Conservation (phyloP, 768 basidiomycete genomes). For the Russula sp. region DNA sequence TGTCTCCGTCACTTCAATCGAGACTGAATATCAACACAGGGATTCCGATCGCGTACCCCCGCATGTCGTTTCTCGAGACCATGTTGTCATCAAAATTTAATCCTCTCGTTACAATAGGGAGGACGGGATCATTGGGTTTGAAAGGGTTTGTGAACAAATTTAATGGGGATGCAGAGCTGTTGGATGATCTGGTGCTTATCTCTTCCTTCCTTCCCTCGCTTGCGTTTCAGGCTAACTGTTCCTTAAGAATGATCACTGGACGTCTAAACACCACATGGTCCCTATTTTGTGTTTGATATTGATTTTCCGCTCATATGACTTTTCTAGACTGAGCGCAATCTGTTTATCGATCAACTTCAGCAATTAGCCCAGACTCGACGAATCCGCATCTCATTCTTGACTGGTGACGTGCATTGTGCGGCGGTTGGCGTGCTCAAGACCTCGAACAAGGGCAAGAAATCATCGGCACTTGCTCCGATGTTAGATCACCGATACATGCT, state of each 20-base stretch:
- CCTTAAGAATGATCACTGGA: constrained; percentile 85
- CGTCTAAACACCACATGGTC: constrained; percentile 72
- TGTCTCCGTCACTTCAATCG: background rate
- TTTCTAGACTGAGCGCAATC: constrained; percentile 80
- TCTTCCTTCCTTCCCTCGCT: constrained; percentile 17
- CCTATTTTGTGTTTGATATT: background rate
- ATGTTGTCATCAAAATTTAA: constrained; percentile 78
- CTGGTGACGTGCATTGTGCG: constrained; percentile 91
- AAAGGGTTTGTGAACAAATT: constrained; percentile 84
- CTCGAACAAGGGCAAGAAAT: constrained; percentile 42
- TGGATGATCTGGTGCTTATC: constrained; percentile 72
- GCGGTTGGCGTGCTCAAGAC: constrained; percentile 77
- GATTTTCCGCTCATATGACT: constrained; percentile 1
- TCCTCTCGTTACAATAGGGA: constrained; percentile 70
- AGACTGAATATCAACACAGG: constrained; percentile 32
- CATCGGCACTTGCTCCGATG: constrained; percentile 41
- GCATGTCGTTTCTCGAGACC: constrained; percentile 82
- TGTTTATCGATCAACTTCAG: constrained; percentile 76
- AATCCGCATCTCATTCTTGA: constrained; percentile 75
- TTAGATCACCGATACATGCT: constrained; percentile 85
- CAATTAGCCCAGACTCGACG: constrained; percentile 53
- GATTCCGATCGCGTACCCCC: constrained; percentile 85
- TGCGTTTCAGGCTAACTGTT: background rate
- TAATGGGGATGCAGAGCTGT: constrained; percentile 85
- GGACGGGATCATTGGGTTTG: constrained; percentile 56